These are phyloP conservation scores for Linderniella brevidens DNA, from an alignment of 257 asterid species.

Conservation along the genomic window DNA sequence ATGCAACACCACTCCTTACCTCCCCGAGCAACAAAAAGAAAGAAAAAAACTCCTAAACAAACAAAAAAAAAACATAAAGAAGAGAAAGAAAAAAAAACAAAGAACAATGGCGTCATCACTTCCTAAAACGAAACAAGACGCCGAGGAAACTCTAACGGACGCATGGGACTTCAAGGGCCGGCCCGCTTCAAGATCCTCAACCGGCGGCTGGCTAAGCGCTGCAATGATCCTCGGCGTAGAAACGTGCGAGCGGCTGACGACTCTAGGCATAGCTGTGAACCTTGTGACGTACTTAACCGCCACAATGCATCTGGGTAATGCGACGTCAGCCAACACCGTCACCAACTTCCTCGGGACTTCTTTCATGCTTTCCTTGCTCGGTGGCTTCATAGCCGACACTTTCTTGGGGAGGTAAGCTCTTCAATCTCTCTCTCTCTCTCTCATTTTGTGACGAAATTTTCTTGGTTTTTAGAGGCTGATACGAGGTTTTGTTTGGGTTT, in stretches of 20 bases:
- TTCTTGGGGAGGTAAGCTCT: constrained; percentile 76
- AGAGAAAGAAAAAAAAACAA: no score
- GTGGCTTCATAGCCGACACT: constrained; percentile 91
- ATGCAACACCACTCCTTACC: no score
- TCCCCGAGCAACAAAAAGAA: no score
- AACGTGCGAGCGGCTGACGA: constrained; percentile 52
- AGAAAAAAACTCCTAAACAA: no score
- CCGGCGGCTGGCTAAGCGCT: constrained; percentile 92
- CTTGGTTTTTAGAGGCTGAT: no score
- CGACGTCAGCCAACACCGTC: constrained; percentile 62
- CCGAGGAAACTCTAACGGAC: constrained; percentile 18
- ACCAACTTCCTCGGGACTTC: constrained; percentile 88
- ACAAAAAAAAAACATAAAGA: no score
- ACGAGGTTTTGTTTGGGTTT: no score
- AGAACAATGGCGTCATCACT: no score
- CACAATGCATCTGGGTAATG: constrained; percentile 53
- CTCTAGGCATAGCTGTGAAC: constrained; percentile 73
- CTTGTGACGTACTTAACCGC: constrained; percentile 58
- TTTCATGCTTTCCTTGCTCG: constrained; percentile 65
- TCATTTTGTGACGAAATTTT: no score
- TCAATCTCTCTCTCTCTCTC: constrained; percentile 47
- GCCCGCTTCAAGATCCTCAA: constrained; percentile 57
- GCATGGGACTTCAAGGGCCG: constrained; percentile 66
- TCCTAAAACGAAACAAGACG: no score
- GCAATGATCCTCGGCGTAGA: constrained; percentile 76